Conservation (phyloP, 306 rosid species). For the Aeschynomene evenia region DNA sequence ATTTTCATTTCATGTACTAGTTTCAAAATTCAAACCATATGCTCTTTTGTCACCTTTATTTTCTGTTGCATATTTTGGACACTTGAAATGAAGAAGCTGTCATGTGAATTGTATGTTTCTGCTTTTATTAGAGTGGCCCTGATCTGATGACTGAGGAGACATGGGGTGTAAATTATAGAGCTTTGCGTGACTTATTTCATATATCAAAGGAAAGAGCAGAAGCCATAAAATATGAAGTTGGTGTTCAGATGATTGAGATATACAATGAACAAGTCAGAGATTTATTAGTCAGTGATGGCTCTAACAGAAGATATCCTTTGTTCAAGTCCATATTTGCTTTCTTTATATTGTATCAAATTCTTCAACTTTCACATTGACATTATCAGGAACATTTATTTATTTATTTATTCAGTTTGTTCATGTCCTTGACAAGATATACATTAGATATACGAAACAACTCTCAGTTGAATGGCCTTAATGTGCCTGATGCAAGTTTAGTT, state of each 20-base stretch:
- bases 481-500: conserved; percentile 91
- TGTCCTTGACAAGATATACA: conserved; percentile 65
- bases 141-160: conserved; percentile 80
- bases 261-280: conserved; percentile 98
- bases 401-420: background rate
- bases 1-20: conserved; percentile 11
- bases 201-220: conserved; percentile 72
- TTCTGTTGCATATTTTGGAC: conserved; percentile 1
- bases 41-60: background rate
- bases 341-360: background rate
- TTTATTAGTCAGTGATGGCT: conserved; percentile 83
- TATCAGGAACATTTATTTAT: conserved; percentile 14
- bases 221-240: conserved; percentile 79
- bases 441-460: conserved; percentile 95
- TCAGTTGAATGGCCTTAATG: conserved; percentile 91
- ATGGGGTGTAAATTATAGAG: conserved; percentile 96
- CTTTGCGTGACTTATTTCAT: conserved; percentile 84
- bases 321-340: conserved; percentile 31
- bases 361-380: background rate
- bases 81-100: conserved; percentile 9
- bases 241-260: conserved; percentile 96
- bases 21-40: conserved; percentile 7
- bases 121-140: conserved; percentile 79
- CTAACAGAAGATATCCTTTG: conserved; percentile 98
- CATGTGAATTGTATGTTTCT: conserved; percentile 5